Base-by-base conservation (phyloP, 257 asterid genomes). In the Gynochthodes officinalis region DNA sequence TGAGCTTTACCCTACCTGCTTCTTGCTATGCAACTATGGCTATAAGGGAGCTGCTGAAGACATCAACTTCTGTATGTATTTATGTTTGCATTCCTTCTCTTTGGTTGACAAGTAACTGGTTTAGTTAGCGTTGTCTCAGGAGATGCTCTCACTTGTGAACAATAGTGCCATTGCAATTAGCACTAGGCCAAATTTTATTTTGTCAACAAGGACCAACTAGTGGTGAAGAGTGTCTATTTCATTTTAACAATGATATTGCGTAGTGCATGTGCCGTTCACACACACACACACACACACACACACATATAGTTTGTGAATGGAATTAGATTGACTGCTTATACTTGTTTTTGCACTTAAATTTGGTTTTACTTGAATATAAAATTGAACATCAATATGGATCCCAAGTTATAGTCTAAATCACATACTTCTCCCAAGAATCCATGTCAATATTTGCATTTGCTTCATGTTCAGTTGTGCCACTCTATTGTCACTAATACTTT, bases 21-120 rank as follows among this genome's bases (percentile, higher is more conserved):
- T 95, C 99, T 83, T 87, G 88, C 80, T 95, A 95, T 77, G 99
- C 99, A 76, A 95, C 99, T 73, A 95, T 95, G 98, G 99, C 99
- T 71, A 86, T 95, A 79, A 86, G 99, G 85, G 99, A 95, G 84
- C 89, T 95, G 73, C 87, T 92, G 79, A 92, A 92, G 86, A 86
- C 91, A 72, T 94, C 98, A 64, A 91, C 99, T 68, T 92, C 99
- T 28, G 99, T 91, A 88, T 10, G 96, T 73, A 65, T 77, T 79
- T 74, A 48, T 64, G 64, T 74, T 68, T 73, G 35, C 33, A 48
- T 27, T 42, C 59, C 62, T 58, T 74, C 7, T 40, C n/a, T 58
- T 59, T 52, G 32, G 53, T 35, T 64, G 66, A 49, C 21, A 44
- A 32, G 40, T 32, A 23, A 42, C 2, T 59, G 42, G 32, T 37